A percentile compares a stretch with the other conserved stretches of the same genome.
phyloP scores from a whole-genome alignment of 1,139 yeast species.

The Taiozyma onychis region DNA sequence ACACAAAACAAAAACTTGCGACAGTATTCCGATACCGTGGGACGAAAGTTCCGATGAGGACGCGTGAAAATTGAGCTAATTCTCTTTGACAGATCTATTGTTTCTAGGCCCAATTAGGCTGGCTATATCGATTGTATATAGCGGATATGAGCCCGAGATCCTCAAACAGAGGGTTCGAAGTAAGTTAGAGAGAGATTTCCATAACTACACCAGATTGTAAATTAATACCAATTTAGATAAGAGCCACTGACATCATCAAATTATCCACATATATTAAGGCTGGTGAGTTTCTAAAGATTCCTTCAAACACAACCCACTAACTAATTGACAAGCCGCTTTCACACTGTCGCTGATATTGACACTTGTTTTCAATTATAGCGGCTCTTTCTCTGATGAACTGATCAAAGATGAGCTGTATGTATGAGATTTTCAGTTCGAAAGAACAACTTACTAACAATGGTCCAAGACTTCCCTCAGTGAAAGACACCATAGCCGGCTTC shows the following conservation, averaged over 20 bases:
- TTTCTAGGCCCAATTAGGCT: background rate
- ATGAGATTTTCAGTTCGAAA: background rate
- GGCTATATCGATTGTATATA: background rate
- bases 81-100: background rate
- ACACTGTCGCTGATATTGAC: constrained; percentile 5
- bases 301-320: background rate
- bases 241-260: constrained; percentile 4
- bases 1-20: background rate
- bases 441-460: background rate
- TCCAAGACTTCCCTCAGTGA: constrained; percentile 12
- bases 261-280: constrained; percentile 4
- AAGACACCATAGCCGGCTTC: constrained; percentile 8
- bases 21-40: background rate
- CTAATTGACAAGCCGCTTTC: constrained; percentile 6
- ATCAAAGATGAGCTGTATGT: constrained; percentile 15
- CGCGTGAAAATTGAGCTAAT: background rate
- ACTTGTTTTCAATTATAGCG: constrained; percentile 6
- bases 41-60: background rate
- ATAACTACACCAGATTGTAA: background rate
- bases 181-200: background rate
- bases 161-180: background rate
- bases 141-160: background rate
- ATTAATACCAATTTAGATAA: constrained; percentile 2
- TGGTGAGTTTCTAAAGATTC: background rate
- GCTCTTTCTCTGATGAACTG: constrained; percentile 8